These are phyloP conservation scores for Psilocybe sp. DNA, from an alignment of 768 basidiomycete genomes.

Conservation along the genomic window DNA sequence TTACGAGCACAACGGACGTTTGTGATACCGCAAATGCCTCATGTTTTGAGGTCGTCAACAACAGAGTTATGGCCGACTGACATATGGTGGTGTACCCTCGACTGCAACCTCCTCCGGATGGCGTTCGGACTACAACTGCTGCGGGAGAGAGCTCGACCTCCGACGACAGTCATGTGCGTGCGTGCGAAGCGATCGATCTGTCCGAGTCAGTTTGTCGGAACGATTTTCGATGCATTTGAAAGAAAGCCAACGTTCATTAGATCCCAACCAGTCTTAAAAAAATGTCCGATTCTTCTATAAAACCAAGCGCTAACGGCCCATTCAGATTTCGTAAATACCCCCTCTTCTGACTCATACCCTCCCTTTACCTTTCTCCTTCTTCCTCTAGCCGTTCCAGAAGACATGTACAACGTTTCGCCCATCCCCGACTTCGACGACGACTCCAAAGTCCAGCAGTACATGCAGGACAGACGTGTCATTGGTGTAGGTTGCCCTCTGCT, in stretches of 20 bases:
- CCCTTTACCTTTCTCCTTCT: conserved; percentile 17
- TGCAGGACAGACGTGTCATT: conserved; percentile 78
- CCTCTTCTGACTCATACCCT: conserved; percentile 19
- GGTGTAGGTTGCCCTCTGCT: conserved; percentile 49
- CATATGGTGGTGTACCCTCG: no score
- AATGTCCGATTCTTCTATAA: conserved; percentile 29
- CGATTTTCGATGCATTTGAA: conserved; percentile 9
- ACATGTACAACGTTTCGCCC: conserved; percentile 58
- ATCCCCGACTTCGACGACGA: conserved; percentile 64
- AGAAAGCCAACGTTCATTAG: conserved; percentile 14
- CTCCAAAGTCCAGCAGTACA: conserved; percentile 63
- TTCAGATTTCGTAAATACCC: conserved; percentile 28
- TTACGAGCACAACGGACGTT: no score
- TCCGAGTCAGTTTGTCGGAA: not conserved
- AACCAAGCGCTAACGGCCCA: conserved; percentile 20
- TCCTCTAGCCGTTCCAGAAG: conserved; percentile 38
- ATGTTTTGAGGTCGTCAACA: no score
- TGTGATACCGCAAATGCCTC: no score
- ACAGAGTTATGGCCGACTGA: no score
- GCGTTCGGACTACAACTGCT: no score
- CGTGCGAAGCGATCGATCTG: not conserved
- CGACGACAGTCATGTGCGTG: not conserved
- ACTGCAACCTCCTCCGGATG: no score
- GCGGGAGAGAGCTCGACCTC: no score
- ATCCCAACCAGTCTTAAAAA: conserved; percentile 6